phyloP scores from a whole-genome alignment of 345 rosid species.

The Pugionium cornutum region DNA sequence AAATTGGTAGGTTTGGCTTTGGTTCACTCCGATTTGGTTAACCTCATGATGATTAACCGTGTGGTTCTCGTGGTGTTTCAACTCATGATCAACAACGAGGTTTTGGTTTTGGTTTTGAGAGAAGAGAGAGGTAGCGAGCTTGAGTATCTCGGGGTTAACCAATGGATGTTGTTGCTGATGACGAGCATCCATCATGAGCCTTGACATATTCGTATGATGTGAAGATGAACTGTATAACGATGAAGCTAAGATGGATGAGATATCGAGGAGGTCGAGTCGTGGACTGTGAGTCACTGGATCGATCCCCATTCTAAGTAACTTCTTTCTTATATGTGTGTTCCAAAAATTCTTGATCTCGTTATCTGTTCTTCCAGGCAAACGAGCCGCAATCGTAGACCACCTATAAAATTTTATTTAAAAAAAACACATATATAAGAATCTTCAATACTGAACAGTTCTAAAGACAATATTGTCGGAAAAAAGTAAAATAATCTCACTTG shows the following conservation, averaged over 20 bases:
- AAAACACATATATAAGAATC: slow-evolving; percentile 20
- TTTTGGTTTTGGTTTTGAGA: slow-evolving; percentile 38
- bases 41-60: slow-evolving; percentile 19
- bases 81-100: slow-evolving; percentile 14
- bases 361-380: slow-evolving; percentile 84
- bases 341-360: slow-evolving; percentile 82
- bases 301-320: slow-evolving; percentile 78
- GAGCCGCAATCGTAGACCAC: slow-evolving; percentile 84
- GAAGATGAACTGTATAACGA: slow-evolving; percentile 50
- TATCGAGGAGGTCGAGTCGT: slow-evolving; percentile 68
- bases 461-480: neutral
- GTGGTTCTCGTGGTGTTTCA: slow-evolving; percentile 5
- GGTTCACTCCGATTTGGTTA: slow-evolving; percentile 25
- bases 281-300: slow-evolving; percentile 86
- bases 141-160: slow-evolving; percentile 44
- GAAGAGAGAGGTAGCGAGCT: slow-evolving; percentile 33
- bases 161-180: slow-evolving; percentile 31
- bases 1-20: slow-evolving; percentile 38
- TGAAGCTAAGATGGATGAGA: slow-evolving; percentile 58
- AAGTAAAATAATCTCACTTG: slow-evolving; percentile 49
- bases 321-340: slow-evolving; percentile 82
- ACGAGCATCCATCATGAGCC: slow-evolving; percentile 50
- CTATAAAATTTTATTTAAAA: slow-evolving; percentile 31
- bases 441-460: slow-evolving; percentile 7
- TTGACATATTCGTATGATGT: slow-evolving; percentile 50